Conservation (phyloP, 768 basidiomycete genomes). For the Boletellus ananas region DNA sequence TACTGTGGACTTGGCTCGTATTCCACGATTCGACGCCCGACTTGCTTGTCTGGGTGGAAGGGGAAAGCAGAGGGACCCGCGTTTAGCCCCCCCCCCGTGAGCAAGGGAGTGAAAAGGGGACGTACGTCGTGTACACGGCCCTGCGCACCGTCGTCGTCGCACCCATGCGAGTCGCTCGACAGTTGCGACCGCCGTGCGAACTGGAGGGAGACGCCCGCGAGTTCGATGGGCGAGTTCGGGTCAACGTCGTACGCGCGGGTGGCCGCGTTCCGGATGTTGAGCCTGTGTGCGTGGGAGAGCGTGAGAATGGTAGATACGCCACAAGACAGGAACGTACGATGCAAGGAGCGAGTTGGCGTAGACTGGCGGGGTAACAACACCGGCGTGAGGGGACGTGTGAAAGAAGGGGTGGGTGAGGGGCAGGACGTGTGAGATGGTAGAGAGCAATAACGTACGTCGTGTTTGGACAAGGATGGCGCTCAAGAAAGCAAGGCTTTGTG, state of each 20-base stretch:
- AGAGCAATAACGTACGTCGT: constrained; percentile 17
- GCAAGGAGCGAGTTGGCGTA: constrained; percentile 30
- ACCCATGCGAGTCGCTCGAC: neutral
- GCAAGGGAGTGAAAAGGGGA: neutral
- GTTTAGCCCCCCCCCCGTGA: neutral
- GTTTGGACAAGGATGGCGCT: constrained; percentile 24
- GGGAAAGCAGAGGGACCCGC: neutral
- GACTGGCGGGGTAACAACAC: constrained; percentile 7
- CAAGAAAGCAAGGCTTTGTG: constrained; percentile 16
- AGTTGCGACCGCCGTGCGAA: constrained; percentile 21
- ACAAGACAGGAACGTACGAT: constrained; percentile 14
- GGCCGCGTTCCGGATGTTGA: constrained; percentile 26
- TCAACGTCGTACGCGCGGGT: constrained; percentile 9
- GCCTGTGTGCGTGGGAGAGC: constrained; percentile 3
- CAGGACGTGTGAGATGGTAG: neutral
- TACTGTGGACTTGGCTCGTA: constrained; percentile 5
- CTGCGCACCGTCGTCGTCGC: neutral
- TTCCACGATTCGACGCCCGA: constrained; percentile 15
- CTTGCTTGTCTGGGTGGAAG: constrained; percentile 5
- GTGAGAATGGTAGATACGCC: neutral
- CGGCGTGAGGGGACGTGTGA: neutral
- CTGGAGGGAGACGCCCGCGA: constrained; percentile 18
- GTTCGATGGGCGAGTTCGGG: constrained; percentile 2
- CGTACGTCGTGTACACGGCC: neutral
- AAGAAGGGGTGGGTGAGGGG: too few species aligned